A percentile compares a stretch with the other conserved stretches of the same genome.
These are phyloP conservation scores for Solanum arcanum DNA, from an alignment of 257 asterid species.

Conservation along the genomic window DNA sequence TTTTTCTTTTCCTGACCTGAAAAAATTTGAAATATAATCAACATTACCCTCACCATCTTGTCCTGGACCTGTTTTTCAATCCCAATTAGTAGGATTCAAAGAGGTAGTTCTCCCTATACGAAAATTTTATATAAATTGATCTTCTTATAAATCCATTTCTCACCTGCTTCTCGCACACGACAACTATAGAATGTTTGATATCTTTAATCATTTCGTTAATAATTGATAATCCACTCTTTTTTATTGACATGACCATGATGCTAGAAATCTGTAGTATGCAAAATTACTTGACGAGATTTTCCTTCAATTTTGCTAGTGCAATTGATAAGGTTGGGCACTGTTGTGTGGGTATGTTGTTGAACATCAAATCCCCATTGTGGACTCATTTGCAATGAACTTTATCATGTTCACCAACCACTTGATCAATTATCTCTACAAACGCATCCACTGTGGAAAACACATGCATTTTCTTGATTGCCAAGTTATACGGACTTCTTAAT, in stretches of 20 bases:
- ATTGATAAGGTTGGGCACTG: constrained; percentile 57
- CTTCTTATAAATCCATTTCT: constrained; percentile 42
- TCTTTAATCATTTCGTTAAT: constrained; percentile 76
- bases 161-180: constrained; percentile 42
- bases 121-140: constrained; percentile 28
- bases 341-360: constrained; percentile 73
- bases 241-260: constrained; percentile 54
- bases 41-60: constrained; percentile 22
- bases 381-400: constrained; percentile 79
- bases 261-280: constrained; percentile 81
- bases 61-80: constrained; percentile 19
- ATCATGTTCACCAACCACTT: constrained; percentile 68
- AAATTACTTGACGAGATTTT: constrained; percentile 50
- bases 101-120: constrained; percentile 45
- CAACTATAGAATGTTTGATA: constrained; percentile 47
- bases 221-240: constrained; percentile 59
- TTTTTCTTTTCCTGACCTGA: constrained; percentile 52
- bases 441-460: constrained; percentile 66
- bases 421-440: constrained; percentile 70
- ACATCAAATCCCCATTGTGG: constrained; percentile 78
- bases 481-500: not conserved
- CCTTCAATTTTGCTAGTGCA: constrained; percentile 45
- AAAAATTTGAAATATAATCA: constrained; percentile 52
- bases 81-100: constrained; percentile 69
- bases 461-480: constrained; percentile 63